Base-by-base conservation (phyloP, 805 yeast species). In the Schwanniomyces polymorphus region DNA sequence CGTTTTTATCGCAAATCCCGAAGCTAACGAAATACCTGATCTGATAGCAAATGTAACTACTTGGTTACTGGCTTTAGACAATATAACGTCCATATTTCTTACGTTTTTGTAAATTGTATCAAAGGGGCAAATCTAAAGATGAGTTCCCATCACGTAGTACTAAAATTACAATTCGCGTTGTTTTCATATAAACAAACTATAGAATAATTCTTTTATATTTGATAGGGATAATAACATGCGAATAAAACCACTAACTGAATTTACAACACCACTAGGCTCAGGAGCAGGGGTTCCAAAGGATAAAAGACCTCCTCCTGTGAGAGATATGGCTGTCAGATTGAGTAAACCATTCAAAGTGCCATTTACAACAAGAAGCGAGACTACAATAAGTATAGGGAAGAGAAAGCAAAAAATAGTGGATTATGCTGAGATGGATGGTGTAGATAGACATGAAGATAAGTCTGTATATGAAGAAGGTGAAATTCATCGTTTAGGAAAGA, bases 1-100 rank as follows among this genome's bases (percentile, higher is more conserved):
- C 0, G 86, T 81, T 48, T 79, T 81, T 37, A 86, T 74, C 18
- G 91, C 91, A 65, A 81, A 87, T 0, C 86, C 81, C 0, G 91
- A 81, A 0, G 91, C 94, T 17, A 87, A 54, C 2, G 90, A 82
- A 27, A 87, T 79, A 0, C 94, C 90, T 1, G 91, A 86, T 47
- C 86, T 72, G 25, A 87, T 81, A 8, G 91, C 95, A 65, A 87
- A 84, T 2, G 89, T 78, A n/a, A 87, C 87, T 1, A 88, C 88
- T 53, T 86, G 91, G 43, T 80, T 81, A 27, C 91, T 86, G 2
- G 94, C 94, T 64, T 69, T 73, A 27, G 72, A 65, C 7, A 74
- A 59, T 27, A 74, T 65, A 38, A 70, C 73, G 50, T 75, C 79
- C 78, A 74, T 74, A 11, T 39, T 43, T 28, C 5, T 27, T 23